phyloP scores from a whole-genome alignment of 2,329 filamentous ascomycete species.

The Hymenoscyphus fraxineus region DNA sequence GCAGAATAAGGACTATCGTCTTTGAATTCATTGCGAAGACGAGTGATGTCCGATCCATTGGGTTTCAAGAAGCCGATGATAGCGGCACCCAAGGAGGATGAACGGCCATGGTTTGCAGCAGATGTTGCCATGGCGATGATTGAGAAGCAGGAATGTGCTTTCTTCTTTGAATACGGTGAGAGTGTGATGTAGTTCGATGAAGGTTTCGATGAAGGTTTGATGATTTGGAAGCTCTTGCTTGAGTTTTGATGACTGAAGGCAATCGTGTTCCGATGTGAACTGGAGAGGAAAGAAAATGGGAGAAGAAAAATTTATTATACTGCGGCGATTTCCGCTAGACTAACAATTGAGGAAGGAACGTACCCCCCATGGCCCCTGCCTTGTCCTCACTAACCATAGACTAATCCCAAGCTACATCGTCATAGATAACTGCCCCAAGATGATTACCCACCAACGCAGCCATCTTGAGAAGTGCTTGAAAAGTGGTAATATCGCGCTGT shows the following conservation, averaged over 20 bases:
- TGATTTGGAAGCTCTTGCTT: neutral
- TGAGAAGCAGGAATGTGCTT: neutral
- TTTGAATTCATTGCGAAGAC: slow-evolving; percentile 40
- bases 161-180: slow-evolving; percentile 3
- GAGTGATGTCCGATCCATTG: slow-evolving; percentile 16
- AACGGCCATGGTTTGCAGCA: slow-evolving; percentile 8
- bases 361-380: neutral
- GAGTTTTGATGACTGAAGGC: neutral
- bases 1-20: slow-evolving; percentile 43
- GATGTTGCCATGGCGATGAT: slow-evolving; percentile 7
- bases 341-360: slow-evolving; percentile 1
- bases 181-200: neutral
- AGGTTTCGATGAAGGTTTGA: neutral
- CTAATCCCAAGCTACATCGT: neutral
- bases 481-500: no score
- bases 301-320: neutral
- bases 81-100: slow-evolving; percentile 16
- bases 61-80: slow-evolving; percentile 18
- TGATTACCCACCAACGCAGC: no score
- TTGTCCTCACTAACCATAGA: neutral
- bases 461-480: no score
- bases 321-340: neutral
- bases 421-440: neutral
- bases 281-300: slow-evolving; percentile 3
- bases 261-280: neutral